Evolutionary conservation across 129 eudicot species (phyloP), one percentile per base, ranked within the genome.

Genomic region (Tagetes erecta): DNA sequence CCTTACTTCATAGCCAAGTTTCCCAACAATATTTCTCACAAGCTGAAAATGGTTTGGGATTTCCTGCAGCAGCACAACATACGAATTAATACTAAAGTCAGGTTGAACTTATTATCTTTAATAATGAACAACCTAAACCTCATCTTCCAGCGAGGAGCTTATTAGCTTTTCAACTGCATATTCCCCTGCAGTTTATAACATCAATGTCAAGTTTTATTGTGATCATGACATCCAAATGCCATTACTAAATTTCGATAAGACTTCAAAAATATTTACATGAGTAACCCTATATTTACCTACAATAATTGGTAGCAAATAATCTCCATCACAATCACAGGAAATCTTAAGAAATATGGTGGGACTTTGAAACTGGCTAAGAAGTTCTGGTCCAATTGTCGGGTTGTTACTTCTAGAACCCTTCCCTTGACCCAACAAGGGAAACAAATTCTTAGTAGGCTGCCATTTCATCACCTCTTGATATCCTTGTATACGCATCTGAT

Each of bases 301-400:
- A 68, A 79, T 71, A 74, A 89, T 87, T 41, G 96, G 96, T 57
- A 89, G 84, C 86, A 89, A 69, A 74, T 84, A 89, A 67, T 89
- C 92, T 76, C 83, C 96, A 73, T 86, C 92, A 81, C 92, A 89
- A 70, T 87, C 90, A 79, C 96, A 89, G 3, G 92, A 87, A 30
- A 89, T 87, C 78, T 89, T 89, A 55, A 89, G 89, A 63, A 89
- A 89, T 27, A 89, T 89, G 33, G 96, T 89, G 30, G 96, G 92
- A 74, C 80, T 72, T 70, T 47, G 88, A 82, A 80, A 89, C 46
- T 75, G 87, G 47, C 76, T 88, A 77, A 89, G 90, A 73, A 87
- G 69, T 40, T 80, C 88, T 42, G 83, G 78, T 49, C 92, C 96
- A 58, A 89, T 27, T 10, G 76, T 58, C 47, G 71, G 76, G 56